phyloP scores from a whole-genome alignment of 495 filamentous ascomycete genomes.

The Chlorociboria aeruginascens region DNA sequence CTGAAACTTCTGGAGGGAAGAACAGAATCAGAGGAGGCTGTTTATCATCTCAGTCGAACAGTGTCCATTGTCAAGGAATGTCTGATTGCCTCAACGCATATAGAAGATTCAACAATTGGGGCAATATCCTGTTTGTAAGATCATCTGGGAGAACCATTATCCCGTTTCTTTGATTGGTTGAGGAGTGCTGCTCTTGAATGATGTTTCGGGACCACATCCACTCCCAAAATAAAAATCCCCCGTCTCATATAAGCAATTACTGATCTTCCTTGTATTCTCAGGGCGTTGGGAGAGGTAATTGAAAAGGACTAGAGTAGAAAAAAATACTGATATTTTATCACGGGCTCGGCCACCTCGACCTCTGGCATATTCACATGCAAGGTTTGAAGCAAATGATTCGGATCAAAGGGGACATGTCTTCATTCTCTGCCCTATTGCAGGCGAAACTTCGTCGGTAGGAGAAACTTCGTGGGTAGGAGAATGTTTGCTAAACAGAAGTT shows the following conservation, averaged over 20 bases:
- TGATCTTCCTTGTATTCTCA: too few species aligned
- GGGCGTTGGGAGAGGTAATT: conserved; percentile 8
- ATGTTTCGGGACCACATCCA: too few species aligned
- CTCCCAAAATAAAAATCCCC: too few species aligned
- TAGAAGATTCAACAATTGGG: conserved; percentile 7
- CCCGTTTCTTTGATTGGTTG: too few species aligned
- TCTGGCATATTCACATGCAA: conserved; percentile 10
- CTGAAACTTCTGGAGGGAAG: conserved; percentile 2
- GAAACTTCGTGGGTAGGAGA: conserved; percentile 3
- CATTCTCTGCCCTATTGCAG: not conserved
- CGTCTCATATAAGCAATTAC: too few species aligned
- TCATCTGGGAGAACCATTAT: too few species aligned
- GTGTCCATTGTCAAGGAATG: conserved; percentile 5
- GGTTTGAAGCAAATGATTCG: conserved; percentile 8
- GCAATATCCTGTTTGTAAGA: conserved; percentile 8
- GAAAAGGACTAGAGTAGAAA: not conserved
- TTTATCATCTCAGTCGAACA: conserved; percentile 3
- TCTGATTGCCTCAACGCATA: not conserved
- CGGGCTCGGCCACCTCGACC: conserved; percentile 2
- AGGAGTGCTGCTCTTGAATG: too few species aligned
- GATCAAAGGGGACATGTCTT: not conserved
- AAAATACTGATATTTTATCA: not conserved
- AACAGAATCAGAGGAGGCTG: not conserved
- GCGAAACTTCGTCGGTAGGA: conserved; percentile 9
- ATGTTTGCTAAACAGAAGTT: not conserved